Evolutionary conservation across 805 yeast genomes (phyloP).

Genomic region (Suhomyces vadensis): DNA sequence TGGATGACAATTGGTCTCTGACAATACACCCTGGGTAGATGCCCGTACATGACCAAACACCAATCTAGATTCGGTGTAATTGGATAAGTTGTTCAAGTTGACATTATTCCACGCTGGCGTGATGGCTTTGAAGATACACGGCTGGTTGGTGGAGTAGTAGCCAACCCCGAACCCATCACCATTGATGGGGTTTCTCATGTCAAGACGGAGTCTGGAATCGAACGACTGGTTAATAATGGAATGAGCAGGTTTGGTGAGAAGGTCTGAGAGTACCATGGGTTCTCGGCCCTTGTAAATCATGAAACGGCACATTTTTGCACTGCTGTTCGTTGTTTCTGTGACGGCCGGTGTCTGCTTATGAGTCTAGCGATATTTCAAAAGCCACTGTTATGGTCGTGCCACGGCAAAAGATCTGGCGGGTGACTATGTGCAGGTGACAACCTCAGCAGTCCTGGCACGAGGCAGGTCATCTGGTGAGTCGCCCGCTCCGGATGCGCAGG

Average conservation of each 20-base stretch:
- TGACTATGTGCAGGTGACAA: too few relatives aligned
- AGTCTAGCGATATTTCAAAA: too few relatives aligned
- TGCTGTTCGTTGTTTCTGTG: too few relatives aligned
- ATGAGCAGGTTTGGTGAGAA: slow-evolving; percentile 93
- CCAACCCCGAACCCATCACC: slow-evolving; percentile 99
- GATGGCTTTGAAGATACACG: slow-evolving; percentile 91
- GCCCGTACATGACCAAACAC: slow-evolving; percentile 97
- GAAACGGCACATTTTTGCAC: slow-evolving; percentile 98
- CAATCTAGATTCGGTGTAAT: slow-evolving; percentile 78
- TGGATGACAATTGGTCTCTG: slow-evolving; percentile 98
- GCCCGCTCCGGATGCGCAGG: too few relatives aligned
- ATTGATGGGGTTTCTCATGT: slow-evolving; percentile 87
- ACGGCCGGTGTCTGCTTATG: too few relatives aligned
- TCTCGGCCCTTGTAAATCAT: slow-evolving; percentile 90
- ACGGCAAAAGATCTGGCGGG: neutral
- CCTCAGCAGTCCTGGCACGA: too few relatives aligned
- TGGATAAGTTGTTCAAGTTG: slow-evolving; percentile 81
- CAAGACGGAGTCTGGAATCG: slow-evolving; percentile 84
- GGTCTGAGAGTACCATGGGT: slow-evolving; percentile 79
- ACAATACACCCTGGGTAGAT: slow-evolving; percentile 88
- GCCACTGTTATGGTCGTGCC: neutral
- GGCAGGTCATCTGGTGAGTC: too few relatives aligned
- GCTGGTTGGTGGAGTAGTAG: slow-evolving; percentile 71
- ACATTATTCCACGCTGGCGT: slow-evolving; percentile 99
- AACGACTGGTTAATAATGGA: slow-evolving; percentile 95